Evolutionary conservation across 441 rosid species (phyloP), one percentile per base, ranked within the genome.

Genomic region (Biscutella laevigata): DNA sequence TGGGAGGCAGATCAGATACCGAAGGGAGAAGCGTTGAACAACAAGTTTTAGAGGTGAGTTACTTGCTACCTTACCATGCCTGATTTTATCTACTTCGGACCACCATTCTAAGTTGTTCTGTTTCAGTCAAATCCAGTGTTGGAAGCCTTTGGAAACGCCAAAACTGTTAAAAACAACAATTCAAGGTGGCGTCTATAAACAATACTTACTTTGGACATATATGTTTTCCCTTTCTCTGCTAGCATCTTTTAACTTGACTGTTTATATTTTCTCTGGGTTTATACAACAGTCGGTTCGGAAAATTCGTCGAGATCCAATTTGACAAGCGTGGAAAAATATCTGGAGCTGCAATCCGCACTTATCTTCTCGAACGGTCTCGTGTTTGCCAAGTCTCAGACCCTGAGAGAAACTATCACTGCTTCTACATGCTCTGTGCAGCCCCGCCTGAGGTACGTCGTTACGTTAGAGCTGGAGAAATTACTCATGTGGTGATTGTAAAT

Each of bases 81-180:
- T 61, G 32, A 0, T 55, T 29, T 47, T 17, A 34, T 44, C 37
- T 32, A 41, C 17, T 56, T 17, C 5, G 14, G 19, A 29, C 21
- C 41, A 55, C n/a, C 33, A 19, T 49, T 16, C 36, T 44, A 25
- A 52, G 25, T 22, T 46, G 7, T 10, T 36, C 48, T 68, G 12
- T 42, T 22, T 43, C 77, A 84, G 92, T 84, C 88, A 33, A 81
- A 84, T 57, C 86, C 92, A 30, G 92, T 84, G 32, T 32, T 84
- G 53, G 92, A 84, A 84, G 92, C 92, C 47, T 84, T 84, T 39
- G 92, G 92, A 59, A 84, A 84, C 58, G 83, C 92, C 29, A 81
- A 81, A 73, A 84, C 88, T 20, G 86, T 84, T 11, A 81, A 73
- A 62, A 84, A 81, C 61, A 84, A 84, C 68, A 84, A 84, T 64